phyloP scores from a whole-genome alignment of 2,329 filamentous ascomycete species.

The Aspergillus sergii region DNA sequence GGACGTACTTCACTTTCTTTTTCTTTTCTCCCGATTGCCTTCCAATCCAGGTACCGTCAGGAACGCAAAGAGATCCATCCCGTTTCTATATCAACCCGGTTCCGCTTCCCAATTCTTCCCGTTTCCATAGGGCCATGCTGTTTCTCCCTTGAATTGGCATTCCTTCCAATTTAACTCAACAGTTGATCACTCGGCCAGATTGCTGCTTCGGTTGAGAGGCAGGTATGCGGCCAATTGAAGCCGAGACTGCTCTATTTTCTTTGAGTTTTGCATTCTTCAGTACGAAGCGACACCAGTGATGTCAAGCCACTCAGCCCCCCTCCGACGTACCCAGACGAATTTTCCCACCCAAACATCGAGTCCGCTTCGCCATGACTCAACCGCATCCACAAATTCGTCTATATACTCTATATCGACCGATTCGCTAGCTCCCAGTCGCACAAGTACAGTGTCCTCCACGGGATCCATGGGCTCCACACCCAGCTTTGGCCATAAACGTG shows the following conservation, averaged over 20 bases:
- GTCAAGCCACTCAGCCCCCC: constrained; percentile 40
- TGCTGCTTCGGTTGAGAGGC: constrained; percentile 33
- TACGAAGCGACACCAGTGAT: constrained; percentile 37
- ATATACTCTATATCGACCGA: constrained; percentile 53
- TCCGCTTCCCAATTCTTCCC: constrained; percentile 17
- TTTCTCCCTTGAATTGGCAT: constrained; percentile 29
- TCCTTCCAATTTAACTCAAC: constrained; percentile 17
- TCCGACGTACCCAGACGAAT: constrained; percentile 44
- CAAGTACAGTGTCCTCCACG: constrained; percentile 73
- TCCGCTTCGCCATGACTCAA: constrained; percentile 57
- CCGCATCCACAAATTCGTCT: constrained; percentile 58
- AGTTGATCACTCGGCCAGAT: constrained; percentile 14
- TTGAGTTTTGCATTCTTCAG: constrained; percentile 33
- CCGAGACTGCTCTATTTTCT: constrained; percentile 26
- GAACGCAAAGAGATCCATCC: constrained; percentile 11
- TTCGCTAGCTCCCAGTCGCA: constrained; percentile 56
- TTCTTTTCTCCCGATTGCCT: constrained; percentile 4
- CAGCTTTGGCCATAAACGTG: constrained; percentile 66
- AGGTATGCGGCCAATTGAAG: constrained; percentile 45
- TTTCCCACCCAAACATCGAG: constrained; percentile 47
- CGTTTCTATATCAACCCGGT: constrained; percentile 31
- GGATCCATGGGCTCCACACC: constrained; percentile 63
- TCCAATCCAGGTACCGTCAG: background rate
- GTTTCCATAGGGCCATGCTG: constrained; percentile 24
- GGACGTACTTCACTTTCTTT: background rate